Base-by-base conservation (phyloP, 768 basidiomycete species). In the Mycena rebaudengoi region DNA sequence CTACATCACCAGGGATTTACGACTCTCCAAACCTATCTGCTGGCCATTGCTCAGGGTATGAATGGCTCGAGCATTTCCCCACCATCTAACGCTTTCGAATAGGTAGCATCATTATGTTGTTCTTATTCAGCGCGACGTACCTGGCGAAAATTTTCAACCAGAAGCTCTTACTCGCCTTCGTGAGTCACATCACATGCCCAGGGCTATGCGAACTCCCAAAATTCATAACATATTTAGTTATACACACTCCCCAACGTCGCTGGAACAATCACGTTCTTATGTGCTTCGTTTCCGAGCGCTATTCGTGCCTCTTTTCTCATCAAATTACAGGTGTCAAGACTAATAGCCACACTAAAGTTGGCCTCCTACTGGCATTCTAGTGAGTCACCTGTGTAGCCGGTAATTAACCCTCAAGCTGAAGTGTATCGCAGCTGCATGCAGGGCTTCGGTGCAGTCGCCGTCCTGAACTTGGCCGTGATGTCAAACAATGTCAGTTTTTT, bases 291-390 rank as follows among this genome's bases (percentile, higher is more conserved):
- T n/a, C n/a, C n/a, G n/a, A n/a, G n/a, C n/a, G n/a, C n/a, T n/a
- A n/a, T n/a, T n/a, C n/a, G n/a, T n/a, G n/a, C n/a, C n/a, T n/a
- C n/a, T n/a, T n/a, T n/a, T n/a, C n/a, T n/a, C n/a, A n/a, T n/a
- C n/a, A n/a, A n/a, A n/a, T n/a, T n/a, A n/a, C n/a, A n/a, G n/a
- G n/a, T n/a, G 83, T 85, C 18, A 73, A 70, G n/a, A 81, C 83
- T 1, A 76, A 68, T 16, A 35, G 67, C 3, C 70, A 76, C 20
- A 81, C 81, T 8, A 83, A 80, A 50, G 82, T 82, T 37, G 84
- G 83, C 29, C 77, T 85, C 7, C 74, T 85, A 25, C 68, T 85
- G 30, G 82, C 83, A 16, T 86, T 86, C 70, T 85, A 84, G 81
- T 80, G 57, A 64, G 80, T 71, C 43, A 46, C 20, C 48, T 39